Evolutionary conservation across 169 alveolate genomes (phyloP).

Genomic region (Plasmodium relictum): DNA sequence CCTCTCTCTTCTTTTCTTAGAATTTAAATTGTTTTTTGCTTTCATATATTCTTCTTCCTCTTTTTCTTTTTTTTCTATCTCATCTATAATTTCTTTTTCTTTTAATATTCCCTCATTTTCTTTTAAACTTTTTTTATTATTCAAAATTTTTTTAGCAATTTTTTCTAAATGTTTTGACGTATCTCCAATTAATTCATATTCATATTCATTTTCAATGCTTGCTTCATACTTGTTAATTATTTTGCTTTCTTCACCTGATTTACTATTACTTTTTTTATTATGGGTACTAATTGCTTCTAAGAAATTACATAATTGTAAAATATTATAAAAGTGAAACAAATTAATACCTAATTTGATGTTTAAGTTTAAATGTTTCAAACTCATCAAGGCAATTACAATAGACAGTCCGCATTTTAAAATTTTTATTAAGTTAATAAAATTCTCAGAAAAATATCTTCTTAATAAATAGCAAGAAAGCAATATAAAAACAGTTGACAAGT

Average conservation of each 20-base stretch:
- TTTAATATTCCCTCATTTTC: constrained; percentile 68
- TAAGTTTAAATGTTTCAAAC: constrained; percentile 53
- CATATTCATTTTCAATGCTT: constrained; percentile 34
- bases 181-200: constrained; percentile 57
- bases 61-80: constrained; percentile 66
- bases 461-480: constrained; percentile 53
- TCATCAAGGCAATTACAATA: constrained; percentile 29
- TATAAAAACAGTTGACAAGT: constrained; percentile 17
- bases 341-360: constrained; percentile 47
- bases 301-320: constrained; percentile 54
- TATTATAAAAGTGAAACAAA: constrained; percentile 57
- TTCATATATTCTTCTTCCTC: constrained; percentile 77
- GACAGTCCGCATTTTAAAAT: constrained; percentile 19
- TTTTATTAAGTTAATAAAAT: constrained; percentile 42
- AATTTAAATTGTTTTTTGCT: constrained; percentile 21
- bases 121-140: constrained; percentile 20
- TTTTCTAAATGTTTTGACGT: constrained; percentile 63
- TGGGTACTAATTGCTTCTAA: constrained; percentile 24
- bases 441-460: constrained; percentile 28
- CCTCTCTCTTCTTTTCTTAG: constrained; percentile 30
- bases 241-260: constrained; percentile 10
- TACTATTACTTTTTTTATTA: constrained; percentile 16
- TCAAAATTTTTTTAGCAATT: constrained; percentile 56
- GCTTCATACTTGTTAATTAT: constrained; percentile 48
- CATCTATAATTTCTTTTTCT: constrained; percentile 74